Conservation (phyloP, 148 eudicot genomes). For the Vaccinium darrowii region DNA sequence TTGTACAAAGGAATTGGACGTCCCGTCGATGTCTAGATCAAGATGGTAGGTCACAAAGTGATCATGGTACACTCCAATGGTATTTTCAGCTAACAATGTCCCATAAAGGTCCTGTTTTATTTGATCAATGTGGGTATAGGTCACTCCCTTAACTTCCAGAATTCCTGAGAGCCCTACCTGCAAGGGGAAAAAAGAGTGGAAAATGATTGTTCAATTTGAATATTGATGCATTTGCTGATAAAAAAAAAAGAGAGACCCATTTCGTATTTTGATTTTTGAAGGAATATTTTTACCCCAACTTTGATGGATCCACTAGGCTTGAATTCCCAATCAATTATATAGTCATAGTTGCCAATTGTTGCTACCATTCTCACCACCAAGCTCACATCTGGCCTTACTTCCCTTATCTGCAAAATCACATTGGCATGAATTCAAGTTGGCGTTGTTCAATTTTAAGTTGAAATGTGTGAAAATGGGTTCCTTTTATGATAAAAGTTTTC, state of each 20-base stretch:
- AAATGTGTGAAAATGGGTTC: too few relatives aligned
- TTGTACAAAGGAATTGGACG: conserved; percentile 42
- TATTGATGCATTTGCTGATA: background rate
- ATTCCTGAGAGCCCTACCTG: conserved; percentile 23
- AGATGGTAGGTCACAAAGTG: conserved; percentile 52
- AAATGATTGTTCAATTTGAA: background rate
- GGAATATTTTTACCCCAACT: conserved; percentile 23
- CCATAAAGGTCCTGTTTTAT: conserved; percentile 51
- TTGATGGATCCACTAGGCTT: conserved; percentile 39
- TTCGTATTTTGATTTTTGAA: background rate
- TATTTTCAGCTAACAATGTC: conserved; percentile 43
- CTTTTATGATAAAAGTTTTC: too few relatives aligned
- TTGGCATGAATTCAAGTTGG: background rate
- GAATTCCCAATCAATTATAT: conserved; percentile 47
- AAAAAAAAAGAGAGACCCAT: too few relatives aligned
- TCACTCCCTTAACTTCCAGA: conserved; percentile 40
- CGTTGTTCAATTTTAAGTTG: too few relatives aligned
- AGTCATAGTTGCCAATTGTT: conserved; percentile 40
- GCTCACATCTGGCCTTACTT: conserved; percentile 3
- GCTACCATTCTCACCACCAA: conserved; percentile 9
- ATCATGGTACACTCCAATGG: conserved; percentile 43
- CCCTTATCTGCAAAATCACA: background rate
- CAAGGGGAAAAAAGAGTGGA: background rate
- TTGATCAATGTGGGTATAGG: conserved; percentile 45
- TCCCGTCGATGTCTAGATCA: conserved; percentile 50